Evolutionary conservation across 2,329 filamentous ascomycete genomes (phyloP), one percentile per base, ranked within the genome.

Genomic region (Samsoniella hepiali): DNA sequence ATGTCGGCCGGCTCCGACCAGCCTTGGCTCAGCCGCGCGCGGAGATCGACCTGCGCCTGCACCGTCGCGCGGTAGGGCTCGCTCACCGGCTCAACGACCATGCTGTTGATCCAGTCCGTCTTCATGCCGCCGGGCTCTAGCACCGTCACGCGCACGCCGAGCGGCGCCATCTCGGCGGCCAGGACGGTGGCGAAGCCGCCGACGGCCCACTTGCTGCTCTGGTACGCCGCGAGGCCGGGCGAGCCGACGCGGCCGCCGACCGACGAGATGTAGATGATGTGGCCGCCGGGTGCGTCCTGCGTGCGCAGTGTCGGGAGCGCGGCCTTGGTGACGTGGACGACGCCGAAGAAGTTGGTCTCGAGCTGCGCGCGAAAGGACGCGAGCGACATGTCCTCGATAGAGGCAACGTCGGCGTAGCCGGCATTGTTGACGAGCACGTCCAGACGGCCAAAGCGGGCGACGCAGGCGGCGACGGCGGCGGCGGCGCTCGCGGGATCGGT

Each of bases 401-500:
- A 78, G 13, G 81, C 82, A 6, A 73, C 69, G 1, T 84, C 73
- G n/a, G 82, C 81, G 64, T 85, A 87, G 2, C 84, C 86, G 3
- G 84, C 84, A 57, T 87, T 87, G 73, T 87, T 87, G 64, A 85
- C 79, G 5, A 87, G 81, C 1, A 87, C 80, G 69, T 88, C 84
- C 51, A 88, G 72, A 8, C 82, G 79, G 22, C 79, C 78, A 68
- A 85, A 88, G 55, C 79, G 80, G 2, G 78, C 71, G 1, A 73
- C 40, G 0, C 79, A 78, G 22, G 73, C 71, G 8, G 79, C 67
- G 27, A 78, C 71, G 1, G 75, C 71, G 1, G 71, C 62, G 9
- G 70, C 53, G 11, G 76, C 71, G 13, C 71, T 72, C 38, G 79
- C 71, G 60, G 84, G 79, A 3, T 81, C 79, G 0, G 79, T 82